Conservation (phyloP, 257 asterid genomes). For the Coffea canephora region DNA sequence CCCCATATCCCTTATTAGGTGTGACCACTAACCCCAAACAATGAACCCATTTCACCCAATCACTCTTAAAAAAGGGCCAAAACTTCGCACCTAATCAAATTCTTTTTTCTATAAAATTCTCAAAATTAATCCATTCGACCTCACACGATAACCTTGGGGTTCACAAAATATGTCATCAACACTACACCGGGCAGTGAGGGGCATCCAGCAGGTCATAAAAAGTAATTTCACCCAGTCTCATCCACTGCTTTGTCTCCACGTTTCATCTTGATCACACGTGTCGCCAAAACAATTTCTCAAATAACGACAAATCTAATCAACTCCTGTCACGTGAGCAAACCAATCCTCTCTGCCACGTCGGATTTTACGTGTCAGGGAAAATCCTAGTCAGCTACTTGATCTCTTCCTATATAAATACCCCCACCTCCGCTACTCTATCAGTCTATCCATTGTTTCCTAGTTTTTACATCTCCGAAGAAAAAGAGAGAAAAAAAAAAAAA, state of each 20-base stretch:
- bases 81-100: conserved; percentile 19
- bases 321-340: conserved; percentile 18
- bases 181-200: background rate
- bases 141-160: background rate
- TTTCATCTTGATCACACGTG: background rate
- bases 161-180: background rate
- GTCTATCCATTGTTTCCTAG: background rate
- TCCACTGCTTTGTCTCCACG: conserved; percentile 5
- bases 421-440: background rate
- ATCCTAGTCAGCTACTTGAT: conserved; percentile 22
- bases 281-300: background rate
- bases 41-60: conserved; percentile 4
- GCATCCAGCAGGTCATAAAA: background rate
- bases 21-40: conserved; percentile 21
- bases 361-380: conserved; percentile 30
- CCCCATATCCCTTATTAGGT: conserved; percentile 11
- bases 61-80: conserved; percentile 10
- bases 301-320: background rate
- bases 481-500: background rate
- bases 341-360: conserved; percentile 23
- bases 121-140: background rate
- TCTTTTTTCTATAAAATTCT: background rate
- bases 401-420: conserved; percentile 20
- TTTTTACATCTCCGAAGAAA: conserved; percentile 1
- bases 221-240: background rate